These are phyloP conservation scores for Xanthoconium stramineum DNA, from an alignment of 768 basidiomycete genomes.

Conservation along the genomic window DNA sequence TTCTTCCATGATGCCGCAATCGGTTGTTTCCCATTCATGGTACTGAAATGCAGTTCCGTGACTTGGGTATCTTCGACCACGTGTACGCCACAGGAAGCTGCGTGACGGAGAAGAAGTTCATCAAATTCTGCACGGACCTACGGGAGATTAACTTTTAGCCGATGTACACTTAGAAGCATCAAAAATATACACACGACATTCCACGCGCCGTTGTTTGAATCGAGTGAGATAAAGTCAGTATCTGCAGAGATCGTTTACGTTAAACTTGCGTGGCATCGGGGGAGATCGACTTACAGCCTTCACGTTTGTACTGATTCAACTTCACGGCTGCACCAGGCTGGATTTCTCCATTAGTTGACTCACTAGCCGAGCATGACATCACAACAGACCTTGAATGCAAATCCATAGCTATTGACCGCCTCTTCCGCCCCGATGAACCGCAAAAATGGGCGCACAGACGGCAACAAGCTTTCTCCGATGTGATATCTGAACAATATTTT, in stretches of 20 bases:
- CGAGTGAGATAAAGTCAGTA: constrained; percentile 1
- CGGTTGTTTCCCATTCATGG: not conserved
- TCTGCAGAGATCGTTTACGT: not conserved
- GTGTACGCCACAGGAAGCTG: not conserved
- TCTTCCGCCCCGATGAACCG: constrained; percentile 10
- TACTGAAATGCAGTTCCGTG: not conserved
- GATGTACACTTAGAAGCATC: not conserved
- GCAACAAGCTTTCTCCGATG: constrained; percentile 13
- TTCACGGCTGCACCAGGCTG: not conserved
- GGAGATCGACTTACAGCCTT: constrained; percentile 5
- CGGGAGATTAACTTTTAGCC: not conserved
- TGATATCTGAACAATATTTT: constrained; percentile 6
- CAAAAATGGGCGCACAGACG: constrained; percentile 8
- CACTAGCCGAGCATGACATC: not conserved
- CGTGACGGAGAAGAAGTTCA: not conserved
- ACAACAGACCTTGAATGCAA: constrained; percentile 6
- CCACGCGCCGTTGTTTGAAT: constrained; percentile 3
- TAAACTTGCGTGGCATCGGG: too few relatives aligned
- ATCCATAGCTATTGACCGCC: constrained; percentile 3
- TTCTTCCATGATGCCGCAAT: not conserved
- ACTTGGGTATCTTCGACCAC: not conserved
- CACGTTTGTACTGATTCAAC: constrained; percentile 13
- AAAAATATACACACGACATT: not conserved
- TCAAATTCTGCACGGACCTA: not conserved
- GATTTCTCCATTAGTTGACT: not conserved